Evolutionary conservation across 1,284 basidiomycete genomes (phyloP).

Genomic region (Kalmanozyma brasiliensis): DNA sequence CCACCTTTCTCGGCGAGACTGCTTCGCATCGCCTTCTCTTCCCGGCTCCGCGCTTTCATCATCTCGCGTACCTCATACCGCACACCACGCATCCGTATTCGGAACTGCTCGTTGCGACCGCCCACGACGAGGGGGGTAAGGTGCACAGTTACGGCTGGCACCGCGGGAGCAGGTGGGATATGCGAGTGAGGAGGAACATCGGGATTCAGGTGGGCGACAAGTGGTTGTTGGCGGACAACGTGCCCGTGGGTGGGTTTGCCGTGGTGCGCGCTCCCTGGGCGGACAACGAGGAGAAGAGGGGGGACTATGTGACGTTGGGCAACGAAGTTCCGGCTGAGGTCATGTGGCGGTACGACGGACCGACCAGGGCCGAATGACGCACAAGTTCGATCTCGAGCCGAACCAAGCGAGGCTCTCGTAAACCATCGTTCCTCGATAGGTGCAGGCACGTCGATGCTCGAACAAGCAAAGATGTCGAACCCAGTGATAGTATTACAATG

Average conservation of each 20-base stretch:
- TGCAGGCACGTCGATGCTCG: no score
- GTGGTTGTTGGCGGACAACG: conserved; percentile 3
- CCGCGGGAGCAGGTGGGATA: not conserved
- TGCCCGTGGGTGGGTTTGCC: not conserved
- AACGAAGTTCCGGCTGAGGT: not conserved
- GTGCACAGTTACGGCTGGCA: not conserved
- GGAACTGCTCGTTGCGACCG: not conserved
- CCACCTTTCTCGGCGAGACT: not conserved
- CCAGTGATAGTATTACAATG: no score
- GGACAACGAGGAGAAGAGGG: not conserved
- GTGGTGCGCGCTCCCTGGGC: not conserved
- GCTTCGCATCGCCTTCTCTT: not conserved
- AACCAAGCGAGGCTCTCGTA: no score
- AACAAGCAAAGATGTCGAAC: no score
- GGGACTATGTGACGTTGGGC: not conserved
- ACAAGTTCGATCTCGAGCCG: no score
- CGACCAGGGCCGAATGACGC: no score
- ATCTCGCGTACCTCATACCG: conserved; percentile 1
- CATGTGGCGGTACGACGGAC: no score
- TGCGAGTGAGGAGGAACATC: not conserved
- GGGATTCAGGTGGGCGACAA: not conserved
- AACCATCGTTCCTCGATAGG: no score
- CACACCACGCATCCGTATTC: not conserved
- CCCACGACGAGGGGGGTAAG: not conserved
- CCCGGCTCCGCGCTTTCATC: not conserved